Percentiles rank a stretch among this genome's conserved stretches.
Evolutionary conservation across 192 early-diverging fungal genomes (phyloP).

Genomic region (Entomortierella lignicola): DNA sequence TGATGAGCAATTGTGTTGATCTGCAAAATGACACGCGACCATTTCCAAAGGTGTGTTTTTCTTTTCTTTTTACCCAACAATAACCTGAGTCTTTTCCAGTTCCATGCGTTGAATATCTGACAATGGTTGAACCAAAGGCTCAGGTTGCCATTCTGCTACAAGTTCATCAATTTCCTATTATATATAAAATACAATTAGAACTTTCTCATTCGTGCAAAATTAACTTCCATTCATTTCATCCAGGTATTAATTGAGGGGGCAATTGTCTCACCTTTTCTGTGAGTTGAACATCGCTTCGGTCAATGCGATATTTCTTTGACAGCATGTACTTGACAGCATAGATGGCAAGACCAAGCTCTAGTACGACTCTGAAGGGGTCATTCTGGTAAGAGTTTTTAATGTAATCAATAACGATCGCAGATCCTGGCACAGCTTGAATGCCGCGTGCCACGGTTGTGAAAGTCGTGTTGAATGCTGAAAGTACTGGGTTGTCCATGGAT

Average conservation of each 20-base stretch:
- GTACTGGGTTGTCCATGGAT: constrained; percentile 50
- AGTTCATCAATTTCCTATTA: constrained; percentile 92
- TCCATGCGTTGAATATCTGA: constrained; percentile 78
- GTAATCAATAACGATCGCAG: constrained; percentile 78
- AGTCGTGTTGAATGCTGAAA: constrained; percentile 54
- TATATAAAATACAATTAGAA: too few relatives aligned
- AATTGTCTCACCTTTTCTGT: constrained; percentile 75
- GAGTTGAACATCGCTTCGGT: constrained; percentile 80
- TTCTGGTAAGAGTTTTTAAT: constrained; percentile 91
- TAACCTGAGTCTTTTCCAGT: constrained; percentile 81
- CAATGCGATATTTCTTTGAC: constrained; percentile 82
- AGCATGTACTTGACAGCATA: constrained; percentile 92
- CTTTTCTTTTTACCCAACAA: constrained; percentile 63
- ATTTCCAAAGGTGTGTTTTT: too few relatives aligned
- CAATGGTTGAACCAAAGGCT: constrained; percentile 85
- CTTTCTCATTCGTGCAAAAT: too few relatives aligned
- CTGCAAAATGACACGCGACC: too few relatives aligned
- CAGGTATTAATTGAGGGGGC: background rate
- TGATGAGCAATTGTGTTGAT: background rate
- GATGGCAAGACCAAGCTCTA: constrained; percentile 86
- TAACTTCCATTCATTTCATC: too few relatives aligned
- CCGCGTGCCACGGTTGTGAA: constrained; percentile 49
- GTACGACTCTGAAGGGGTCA: constrained; percentile 87
- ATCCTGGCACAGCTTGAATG: constrained; percentile 72
- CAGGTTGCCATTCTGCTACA: constrained; percentile 95